These are phyloP conservation scores for Chlamydomonas sp. DNA, from an alignment of 139 green algal genomes.

Conservation along the genomic window DNA sequence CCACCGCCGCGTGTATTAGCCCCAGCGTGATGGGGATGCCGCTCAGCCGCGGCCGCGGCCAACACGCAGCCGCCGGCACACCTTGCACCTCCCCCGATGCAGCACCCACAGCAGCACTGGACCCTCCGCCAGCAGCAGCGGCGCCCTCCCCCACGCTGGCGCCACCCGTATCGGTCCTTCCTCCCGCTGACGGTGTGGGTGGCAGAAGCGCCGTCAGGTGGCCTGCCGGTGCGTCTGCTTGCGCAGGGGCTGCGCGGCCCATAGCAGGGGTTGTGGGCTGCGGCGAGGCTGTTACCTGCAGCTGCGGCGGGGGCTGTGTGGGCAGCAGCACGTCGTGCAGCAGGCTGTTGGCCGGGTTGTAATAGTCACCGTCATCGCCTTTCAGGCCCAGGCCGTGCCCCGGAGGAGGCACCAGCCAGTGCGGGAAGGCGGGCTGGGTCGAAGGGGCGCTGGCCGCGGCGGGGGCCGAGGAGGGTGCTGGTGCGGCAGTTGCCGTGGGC, in stretches of 20 bases:
- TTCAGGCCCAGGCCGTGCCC: constrained; percentile 8
- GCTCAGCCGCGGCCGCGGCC: background rate
- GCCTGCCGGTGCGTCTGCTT: no score
- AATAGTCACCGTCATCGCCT: constrained; percentile 48
- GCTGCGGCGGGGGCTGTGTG: background rate
- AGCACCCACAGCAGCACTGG: no score
- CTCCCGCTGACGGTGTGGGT: no score
- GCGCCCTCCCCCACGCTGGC: no score
- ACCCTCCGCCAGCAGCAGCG: no score
- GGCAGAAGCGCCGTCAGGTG: no score
- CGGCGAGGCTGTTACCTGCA: background rate
- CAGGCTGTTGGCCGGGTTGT: constrained; percentile 60
- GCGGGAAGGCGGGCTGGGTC: constrained; percentile 29
- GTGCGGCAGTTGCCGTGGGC: background rate
- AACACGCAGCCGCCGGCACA: no score
- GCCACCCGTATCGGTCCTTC: no score
- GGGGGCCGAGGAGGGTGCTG: background rate
- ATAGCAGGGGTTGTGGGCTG: no score
- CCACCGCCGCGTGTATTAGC: constrained; percentile 67
- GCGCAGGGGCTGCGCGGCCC: no score
- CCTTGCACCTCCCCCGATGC: no score
- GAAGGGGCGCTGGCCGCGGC: background rate
- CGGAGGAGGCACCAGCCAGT: background rate
- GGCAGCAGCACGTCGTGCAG: constrained; percentile 53
- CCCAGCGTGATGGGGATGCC: constrained; percentile 77